Evolutionary conservation across 345 rosid genomes (phyloP).

Genomic region (Populus pruinosa): DNA sequence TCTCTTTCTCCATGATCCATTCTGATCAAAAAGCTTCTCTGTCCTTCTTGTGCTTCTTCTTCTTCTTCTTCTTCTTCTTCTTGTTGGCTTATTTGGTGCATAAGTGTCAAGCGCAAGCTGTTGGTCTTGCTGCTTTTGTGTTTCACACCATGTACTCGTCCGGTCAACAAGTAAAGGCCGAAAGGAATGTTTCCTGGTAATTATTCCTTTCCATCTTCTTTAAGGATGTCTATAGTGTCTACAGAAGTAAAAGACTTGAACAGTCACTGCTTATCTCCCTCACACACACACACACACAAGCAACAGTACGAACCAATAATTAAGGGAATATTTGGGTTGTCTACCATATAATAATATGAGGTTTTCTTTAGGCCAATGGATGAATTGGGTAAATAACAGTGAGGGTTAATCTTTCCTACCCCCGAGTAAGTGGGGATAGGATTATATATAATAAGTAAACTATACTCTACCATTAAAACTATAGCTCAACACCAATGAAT

Average conservation of each 20-base stretch:
- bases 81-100: not conserved
- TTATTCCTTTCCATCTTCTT: slow-evolving; percentile 15
- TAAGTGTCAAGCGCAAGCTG: not conserved
- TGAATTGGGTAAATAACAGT: not conserved
- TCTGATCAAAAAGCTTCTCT: not conserved
- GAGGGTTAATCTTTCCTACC: not conserved
- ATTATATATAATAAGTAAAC: not conserved
- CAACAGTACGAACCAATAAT: slow-evolving; percentile 23
- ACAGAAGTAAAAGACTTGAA: slow-evolving; percentile 5
- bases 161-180: slow-evolving; percentile 29
- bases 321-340: slow-evolving; percentile 13
- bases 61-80: not conserved
- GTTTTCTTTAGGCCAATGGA: not conserved
- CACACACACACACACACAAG: not conserved
- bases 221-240: not conserved
- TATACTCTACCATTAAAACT: not conserved
- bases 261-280: not conserved
- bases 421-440: not conserved
- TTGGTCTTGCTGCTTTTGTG: not conserved
- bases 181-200: slow-evolving; percentile 15
- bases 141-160: slow-evolving; percentile 8
- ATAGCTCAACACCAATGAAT: too few relatives aligned
- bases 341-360: not conserved
- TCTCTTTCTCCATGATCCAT: slow-evolving; percentile 59
- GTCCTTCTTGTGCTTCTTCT: not conserved